Percentiles rank a stretch among this genome's conserved stretches.
Conservation (phyloP, 495 filamentous ascomycete species). For the Aspergillus funiculosus region DNA sequence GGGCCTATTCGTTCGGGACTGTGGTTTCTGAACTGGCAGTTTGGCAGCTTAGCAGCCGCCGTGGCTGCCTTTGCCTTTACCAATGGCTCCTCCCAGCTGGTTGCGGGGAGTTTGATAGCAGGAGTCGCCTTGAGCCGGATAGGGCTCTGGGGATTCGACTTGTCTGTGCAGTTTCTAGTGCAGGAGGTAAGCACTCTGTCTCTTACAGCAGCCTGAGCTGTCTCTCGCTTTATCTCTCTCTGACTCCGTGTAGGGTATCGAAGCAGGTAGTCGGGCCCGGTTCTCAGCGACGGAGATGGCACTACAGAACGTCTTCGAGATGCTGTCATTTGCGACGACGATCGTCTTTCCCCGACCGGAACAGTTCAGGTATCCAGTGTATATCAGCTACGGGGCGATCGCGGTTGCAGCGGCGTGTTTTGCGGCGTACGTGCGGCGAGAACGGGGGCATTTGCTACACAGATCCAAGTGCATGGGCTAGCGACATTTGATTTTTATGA, state of each 20-base stretch:
- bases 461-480: conserved; percentile 26
- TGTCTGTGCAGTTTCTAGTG: conserved; percentile 57
- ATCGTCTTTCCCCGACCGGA: conserved; percentile 52
- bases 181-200: conserved; percentile 49
- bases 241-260: conserved; percentile 37
- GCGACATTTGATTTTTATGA: too few relatives aligned
- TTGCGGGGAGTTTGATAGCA: conserved; percentile 42
- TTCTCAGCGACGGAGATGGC: conserved; percentile 60
- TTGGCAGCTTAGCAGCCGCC: conserved; percentile 41
- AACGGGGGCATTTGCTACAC: conserved; percentile 61
- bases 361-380: conserved; percentile 56
- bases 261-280: conserved; percentile 42
- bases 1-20: conserved; percentile 54
- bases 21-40: conserved; percentile 62
- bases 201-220: neutral
- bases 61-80: conserved; percentile 39
- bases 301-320: conserved; percentile 61
- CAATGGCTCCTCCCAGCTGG: conserved; percentile 22
- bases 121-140: conserved; percentile 54
- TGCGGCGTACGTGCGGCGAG: conserved; percentile 49
- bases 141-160: conserved; percentile 64
- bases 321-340: conserved; percentile 55
- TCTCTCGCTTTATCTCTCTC: conserved; percentile 1
- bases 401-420: conserved; percentile 46
- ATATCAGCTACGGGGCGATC: conserved; percentile 51